phyloP scores from a whole-genome alignment of 2,329 filamentous ascomycete genomes.

The Trichoderma gracile region DNA sequence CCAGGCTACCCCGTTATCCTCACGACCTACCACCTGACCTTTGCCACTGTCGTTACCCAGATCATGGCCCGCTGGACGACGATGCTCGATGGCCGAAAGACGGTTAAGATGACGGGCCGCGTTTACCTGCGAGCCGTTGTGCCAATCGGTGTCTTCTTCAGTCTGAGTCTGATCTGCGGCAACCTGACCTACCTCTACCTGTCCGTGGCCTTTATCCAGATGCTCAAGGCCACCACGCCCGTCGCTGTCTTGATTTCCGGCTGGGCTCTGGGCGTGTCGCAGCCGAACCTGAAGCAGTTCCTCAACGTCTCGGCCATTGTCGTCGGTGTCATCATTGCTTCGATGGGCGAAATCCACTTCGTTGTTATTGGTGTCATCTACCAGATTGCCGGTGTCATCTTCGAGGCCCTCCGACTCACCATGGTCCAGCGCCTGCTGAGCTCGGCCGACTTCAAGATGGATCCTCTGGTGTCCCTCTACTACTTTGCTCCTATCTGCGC shows the following conservation, averaged over 20 bases:
- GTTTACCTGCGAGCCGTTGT: constrained; percentile 93
- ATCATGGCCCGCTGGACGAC: constrained; percentile 85
- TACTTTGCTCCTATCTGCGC: constrained; percentile 87
- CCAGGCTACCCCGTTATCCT: constrained; percentile 74
- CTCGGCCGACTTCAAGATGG: constrained; percentile 88
- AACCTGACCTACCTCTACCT: constrained; percentile 96
- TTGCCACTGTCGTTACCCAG: constrained; percentile 94
- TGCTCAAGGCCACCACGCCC: constrained; percentile 97
- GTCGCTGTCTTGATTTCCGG: constrained; percentile 88
- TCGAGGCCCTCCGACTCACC: constrained; percentile 79
- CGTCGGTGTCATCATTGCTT: constrained; percentile 90
- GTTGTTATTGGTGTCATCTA: constrained; percentile 76
- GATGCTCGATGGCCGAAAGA: constrained; percentile 90
- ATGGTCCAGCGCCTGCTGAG: constrained; percentile 82
- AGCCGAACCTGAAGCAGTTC: constrained; percentile 82
- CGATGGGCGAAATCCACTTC: constrained; percentile 94
- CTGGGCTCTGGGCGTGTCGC: constrained; percentile 82
- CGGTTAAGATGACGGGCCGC: constrained; percentile 93
- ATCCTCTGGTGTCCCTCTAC: constrained; percentile 83
- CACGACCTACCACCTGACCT: constrained; percentile 92
- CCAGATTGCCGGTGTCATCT: constrained; percentile 75
- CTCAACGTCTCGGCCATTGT: constrained; percentile 95
- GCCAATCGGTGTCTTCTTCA: constrained; percentile 94
- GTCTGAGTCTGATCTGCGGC: constrained; percentile 91
- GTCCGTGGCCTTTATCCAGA: constrained; percentile 96